These are phyloP conservation scores for Penicillium hordei DNA, from an alignment of 2,329 filamentous ascomycete species.

Conservation along the genomic window DNA sequence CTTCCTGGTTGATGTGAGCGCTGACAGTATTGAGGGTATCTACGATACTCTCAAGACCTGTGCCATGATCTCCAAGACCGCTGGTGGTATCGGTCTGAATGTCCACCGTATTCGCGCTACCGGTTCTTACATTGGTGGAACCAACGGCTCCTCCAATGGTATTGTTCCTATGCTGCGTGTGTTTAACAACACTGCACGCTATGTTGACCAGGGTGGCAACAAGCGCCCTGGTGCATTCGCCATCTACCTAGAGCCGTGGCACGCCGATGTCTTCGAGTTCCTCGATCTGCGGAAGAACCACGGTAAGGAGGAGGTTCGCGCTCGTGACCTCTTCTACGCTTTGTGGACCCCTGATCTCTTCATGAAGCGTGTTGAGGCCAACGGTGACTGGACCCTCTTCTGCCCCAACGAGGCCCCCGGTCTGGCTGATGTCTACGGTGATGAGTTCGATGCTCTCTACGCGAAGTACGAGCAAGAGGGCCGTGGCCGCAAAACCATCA, in stretches of 20 bases:
- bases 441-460: constrained; percentile 94
- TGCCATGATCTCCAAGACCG: constrained; percentile 99
- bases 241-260: constrained; percentile 99
- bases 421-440: constrained; percentile 92
- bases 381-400: constrained; percentile 96
- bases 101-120: constrained; percentile 96
- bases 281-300: constrained; percentile 98
- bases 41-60: constrained; percentile 99
- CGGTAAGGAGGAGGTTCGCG: constrained; percentile 96
- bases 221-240: constrained; percentile 98
- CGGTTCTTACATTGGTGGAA: constrained; percentile 96
- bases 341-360: constrained; percentile 99
- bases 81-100: constrained; percentile 95
- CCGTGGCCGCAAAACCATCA: constrained; percentile 84
- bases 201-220: constrained; percentile 98
- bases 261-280: constrained; percentile 96
- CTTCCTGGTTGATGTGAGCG: constrained; percentile 99
- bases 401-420: constrained; percentile 96
- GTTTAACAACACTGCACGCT: constrained; percentile 98
- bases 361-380: constrained; percentile 99
- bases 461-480: constrained; percentile 84
- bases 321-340: constrained; percentile 94
- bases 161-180: constrained; percentile 97
- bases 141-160: constrained; percentile 96
- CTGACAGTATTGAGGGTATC: constrained; percentile 98